phyloP scores from a whole-genome alignment of 169 alveolate genomes.

The Eimeria sp. region DNA sequence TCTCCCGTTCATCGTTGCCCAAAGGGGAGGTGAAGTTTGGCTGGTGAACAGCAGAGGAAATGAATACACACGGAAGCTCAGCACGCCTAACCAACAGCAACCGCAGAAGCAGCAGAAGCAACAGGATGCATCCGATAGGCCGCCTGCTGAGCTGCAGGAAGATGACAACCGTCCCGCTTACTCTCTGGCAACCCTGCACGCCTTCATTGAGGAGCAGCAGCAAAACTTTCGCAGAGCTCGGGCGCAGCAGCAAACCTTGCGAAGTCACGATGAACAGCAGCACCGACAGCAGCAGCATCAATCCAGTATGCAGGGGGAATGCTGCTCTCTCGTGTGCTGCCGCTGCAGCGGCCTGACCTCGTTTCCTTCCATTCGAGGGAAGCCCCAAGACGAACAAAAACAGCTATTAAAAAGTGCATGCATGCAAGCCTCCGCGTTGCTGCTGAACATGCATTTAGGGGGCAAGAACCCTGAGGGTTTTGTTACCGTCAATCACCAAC shows the following conservation, averaged over 20 bases:
- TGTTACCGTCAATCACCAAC: background rate
- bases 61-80: slow-evolving; percentile 82
- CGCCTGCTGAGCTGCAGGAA: slow-evolving; percentile 2
- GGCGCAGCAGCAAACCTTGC: slow-evolving; percentile 22
- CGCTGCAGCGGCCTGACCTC: slow-evolving; percentile 79
- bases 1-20: slow-evolving; percentile 90
- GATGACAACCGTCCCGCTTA: background rate
- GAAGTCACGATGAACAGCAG: background rate
- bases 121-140: background rate
- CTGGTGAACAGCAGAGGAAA: slow-evolving; percentile 94
- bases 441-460: slow-evolving; percentile 68
- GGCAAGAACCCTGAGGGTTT: background rate
- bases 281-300: slow-evolving; percentile 29
- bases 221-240: background rate
- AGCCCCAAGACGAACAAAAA: slow-evolving; percentile 3
- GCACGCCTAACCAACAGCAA: slow-evolving; percentile 22
- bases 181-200: background rate
- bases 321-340: slow-evolving; percentile 77
- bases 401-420: slow-evolving; percentile 67
- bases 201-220: slow-evolving; percentile 21
- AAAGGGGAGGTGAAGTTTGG: slow-evolving; percentile 94
- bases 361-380: slow-evolving; percentile 14
- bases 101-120: slow-evolving; percentile 28
- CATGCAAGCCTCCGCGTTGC: slow-evolving; percentile 55
- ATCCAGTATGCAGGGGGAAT: background rate